Evolutionary conservation across 768 basidiomycete genomes (phyloP).

Genomic region (Piloderma croceum): DNA sequence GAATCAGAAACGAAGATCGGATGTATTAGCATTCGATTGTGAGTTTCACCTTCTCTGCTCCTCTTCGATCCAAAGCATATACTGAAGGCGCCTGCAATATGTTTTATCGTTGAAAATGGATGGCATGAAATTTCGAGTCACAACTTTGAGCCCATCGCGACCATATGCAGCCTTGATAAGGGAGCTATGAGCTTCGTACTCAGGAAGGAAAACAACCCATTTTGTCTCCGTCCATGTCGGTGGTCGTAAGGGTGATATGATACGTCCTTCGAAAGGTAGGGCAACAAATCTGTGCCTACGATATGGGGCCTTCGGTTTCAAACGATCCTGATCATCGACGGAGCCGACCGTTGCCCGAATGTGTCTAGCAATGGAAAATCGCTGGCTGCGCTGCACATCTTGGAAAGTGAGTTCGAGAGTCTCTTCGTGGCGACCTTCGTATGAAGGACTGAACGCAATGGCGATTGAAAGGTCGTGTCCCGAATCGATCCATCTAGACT

Average conservation of each 20-base stretch:
- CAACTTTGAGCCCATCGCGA: background rate
- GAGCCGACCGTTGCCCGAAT: constrained; percentile 43
- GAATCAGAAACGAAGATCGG: no score
- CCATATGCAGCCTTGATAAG: background rate
- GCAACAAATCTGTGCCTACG: constrained; percentile 25
- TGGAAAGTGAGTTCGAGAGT: constrained; percentile 49
- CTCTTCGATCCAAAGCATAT: constrained; percentile 55
- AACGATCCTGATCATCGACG: constrained; percentile 37
- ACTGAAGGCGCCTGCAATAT: constrained; percentile 44
- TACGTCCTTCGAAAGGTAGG: background rate
- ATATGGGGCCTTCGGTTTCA: constrained; percentile 44
- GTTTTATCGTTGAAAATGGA: constrained; percentile 28
- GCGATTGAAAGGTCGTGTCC: background rate
- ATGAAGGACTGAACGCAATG: background rate
- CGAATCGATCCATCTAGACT: background rate
- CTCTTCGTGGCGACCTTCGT: constrained; percentile 44
- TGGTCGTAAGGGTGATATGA: background rate
- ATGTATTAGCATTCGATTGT: background rate
- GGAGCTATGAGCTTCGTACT: constrained; percentile 4
- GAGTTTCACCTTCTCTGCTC: constrained; percentile 32
- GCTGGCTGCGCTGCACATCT: constrained; percentile 36
- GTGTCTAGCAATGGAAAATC: constrained; percentile 44
- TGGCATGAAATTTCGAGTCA: constrained; percentile 30
- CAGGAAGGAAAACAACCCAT: constrained; percentile 13
- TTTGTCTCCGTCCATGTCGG: background rate